Percentiles rank a stretch among this genome's conserved stretches.
Conservation (phyloP, 2,329 filamentous ascomycete genomes). For the Epicoccum sorghinum region DNA sequence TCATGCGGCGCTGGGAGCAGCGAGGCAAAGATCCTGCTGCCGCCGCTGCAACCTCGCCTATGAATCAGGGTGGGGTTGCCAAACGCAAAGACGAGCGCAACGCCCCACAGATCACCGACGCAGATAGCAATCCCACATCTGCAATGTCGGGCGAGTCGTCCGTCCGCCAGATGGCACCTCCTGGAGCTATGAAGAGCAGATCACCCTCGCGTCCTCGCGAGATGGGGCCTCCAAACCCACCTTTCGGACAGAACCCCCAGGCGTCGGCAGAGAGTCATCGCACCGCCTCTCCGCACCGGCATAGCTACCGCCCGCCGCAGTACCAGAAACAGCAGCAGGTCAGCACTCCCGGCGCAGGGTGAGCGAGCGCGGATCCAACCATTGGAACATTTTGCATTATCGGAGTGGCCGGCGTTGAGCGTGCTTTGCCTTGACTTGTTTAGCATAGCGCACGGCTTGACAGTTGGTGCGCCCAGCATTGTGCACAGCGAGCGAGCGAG, state of each 20-base stretch:
- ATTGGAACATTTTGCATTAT: conserved; percentile 19
- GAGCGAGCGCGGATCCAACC: conserved; percentile 14
- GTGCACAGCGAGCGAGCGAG: conserved; percentile 1
- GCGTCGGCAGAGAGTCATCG: conserved; percentile 44
- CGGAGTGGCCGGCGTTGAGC: conserved; percentile 28
- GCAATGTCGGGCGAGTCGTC: conserved; percentile 84
- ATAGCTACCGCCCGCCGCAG: conserved; percentile 47
- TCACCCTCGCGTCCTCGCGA: conserved; percentile 38
- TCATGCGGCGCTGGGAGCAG: conserved; percentile 90
- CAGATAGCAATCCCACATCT: conserved; percentile 81
- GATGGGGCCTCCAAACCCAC: conserved; percentile 40
- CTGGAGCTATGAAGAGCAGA: conserved; percentile 33
- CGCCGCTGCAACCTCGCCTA: conserved; percentile 54
- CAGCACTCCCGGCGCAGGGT: conserved; percentile 46
- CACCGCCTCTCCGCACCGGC: conserved; percentile 45
- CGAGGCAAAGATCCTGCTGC: conserved; percentile 69
- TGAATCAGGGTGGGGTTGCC: conserved; percentile 53
- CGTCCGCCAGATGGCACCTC: conserved; percentile 70
- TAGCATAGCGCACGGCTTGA: neutral
- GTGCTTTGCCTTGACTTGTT: conserved; percentile 4
- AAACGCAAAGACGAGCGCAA: conserved; percentile 58
- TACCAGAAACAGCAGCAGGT: conserved; percentile 45
- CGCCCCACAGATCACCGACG: conserved; percentile 67
- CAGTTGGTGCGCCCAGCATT: conserved; percentile 2
- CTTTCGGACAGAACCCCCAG: conserved; percentile 42